Percentiles rank a stretch among this genome's conserved stretches.
phyloP scores from a whole-genome alignment of 192 early-diverging fungal genomes.

The Coemansia sp. region DNA sequence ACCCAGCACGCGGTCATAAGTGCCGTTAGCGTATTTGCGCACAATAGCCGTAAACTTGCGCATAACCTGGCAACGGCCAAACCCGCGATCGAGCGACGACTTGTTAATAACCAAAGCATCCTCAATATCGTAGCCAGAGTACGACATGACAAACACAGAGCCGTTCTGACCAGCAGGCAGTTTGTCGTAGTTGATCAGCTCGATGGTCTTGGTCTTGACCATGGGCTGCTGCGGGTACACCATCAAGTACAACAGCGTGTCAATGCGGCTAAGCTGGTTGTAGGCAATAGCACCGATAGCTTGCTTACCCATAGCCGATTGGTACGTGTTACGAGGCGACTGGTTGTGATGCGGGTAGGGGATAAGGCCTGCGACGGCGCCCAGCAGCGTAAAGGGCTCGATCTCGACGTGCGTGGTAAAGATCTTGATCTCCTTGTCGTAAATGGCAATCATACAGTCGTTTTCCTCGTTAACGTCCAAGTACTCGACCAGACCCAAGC shows the following conservation, averaged over 20 bases:
- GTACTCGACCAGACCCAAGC: slow-evolving; percentile 86
- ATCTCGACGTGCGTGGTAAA: slow-evolving; percentile 94
- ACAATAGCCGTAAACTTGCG: slow-evolving; percentile 94
- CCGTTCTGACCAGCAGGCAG: slow-evolving; percentile 98
- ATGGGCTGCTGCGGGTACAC: slow-evolving; percentile 99
- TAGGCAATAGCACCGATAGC: slow-evolving; percentile 99
- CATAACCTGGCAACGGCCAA: slow-evolving; percentile 95
- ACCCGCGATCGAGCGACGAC: slow-evolving; percentile 94
- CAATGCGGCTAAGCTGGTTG: slow-evolving; percentile 93
- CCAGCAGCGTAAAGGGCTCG: slow-evolving; percentile 98
- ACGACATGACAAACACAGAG: slow-evolving; percentile 94
- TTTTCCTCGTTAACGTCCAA: slow-evolving; percentile 99
- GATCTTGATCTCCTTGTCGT: slow-evolving; percentile 84
- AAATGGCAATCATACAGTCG: slow-evolving; percentile 97
- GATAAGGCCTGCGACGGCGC: slow-evolving; percentile 97
- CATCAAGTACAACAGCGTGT: slow-evolving; percentile 95
- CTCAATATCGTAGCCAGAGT: slow-evolving; percentile 99
- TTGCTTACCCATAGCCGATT: slow-evolving; percentile 99
- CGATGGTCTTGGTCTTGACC: slow-evolving; percentile 91
- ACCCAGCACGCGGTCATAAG: slow-evolving; percentile 91
- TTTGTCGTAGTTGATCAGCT: slow-evolving; percentile 93
- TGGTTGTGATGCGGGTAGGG: slow-evolving; percentile 99
- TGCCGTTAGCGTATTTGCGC: slow-evolving; percentile 78
- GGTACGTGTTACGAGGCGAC: slow-evolving; percentile 99
- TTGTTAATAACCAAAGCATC: slow-evolving; percentile 99